These are phyloP conservation scores for Blastocystis sp. DNA, from an alignment of 352 stramenopile genomes.

Conservation along the genomic window DNA sequence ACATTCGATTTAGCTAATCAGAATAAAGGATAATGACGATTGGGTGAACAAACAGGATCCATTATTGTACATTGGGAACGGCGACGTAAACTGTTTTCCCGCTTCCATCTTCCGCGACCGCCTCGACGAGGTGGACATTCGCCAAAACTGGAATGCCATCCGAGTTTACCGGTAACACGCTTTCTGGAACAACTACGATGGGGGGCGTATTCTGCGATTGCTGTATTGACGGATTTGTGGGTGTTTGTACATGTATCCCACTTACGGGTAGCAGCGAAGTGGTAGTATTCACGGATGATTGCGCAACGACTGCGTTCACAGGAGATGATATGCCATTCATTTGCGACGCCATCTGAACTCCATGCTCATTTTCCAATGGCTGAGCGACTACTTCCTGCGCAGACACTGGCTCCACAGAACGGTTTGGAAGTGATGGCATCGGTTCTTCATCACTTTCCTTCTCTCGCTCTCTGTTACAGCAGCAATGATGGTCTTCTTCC, in stretches of 20 bases:
- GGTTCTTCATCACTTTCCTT: not conserved
- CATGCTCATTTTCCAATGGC: not conserved
- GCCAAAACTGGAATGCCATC: not conserved
- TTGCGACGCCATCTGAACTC: not conserved
- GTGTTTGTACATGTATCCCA: not conserved
- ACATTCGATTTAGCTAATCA: not conserved
- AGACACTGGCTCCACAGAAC: not conserved
- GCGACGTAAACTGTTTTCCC: slow-evolving; percentile 9
- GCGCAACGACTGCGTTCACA: not conserved
- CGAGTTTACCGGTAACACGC: too few species aligned
- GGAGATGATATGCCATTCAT: too few species aligned
- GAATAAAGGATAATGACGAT: too few species aligned
- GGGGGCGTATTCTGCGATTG: not conserved
- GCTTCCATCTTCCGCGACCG: slow-evolving; percentile 23
- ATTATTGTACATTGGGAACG: slow-evolving; percentile 2
- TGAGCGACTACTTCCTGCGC: not conserved
- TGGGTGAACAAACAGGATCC: not conserved
- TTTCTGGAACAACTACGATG: too few species aligned
- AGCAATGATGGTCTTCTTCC: not conserved
- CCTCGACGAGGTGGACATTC: not conserved
- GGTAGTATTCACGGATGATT: not conserved
- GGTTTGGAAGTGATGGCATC: not conserved
- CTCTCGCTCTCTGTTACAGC: not conserved
- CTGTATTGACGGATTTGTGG: not conserved
- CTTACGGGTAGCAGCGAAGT: not conserved